phyloP scores from a whole-genome alignment of 2,329 filamentous ascomycete genomes.

The Aspergillus aculeatinus region DNA sequence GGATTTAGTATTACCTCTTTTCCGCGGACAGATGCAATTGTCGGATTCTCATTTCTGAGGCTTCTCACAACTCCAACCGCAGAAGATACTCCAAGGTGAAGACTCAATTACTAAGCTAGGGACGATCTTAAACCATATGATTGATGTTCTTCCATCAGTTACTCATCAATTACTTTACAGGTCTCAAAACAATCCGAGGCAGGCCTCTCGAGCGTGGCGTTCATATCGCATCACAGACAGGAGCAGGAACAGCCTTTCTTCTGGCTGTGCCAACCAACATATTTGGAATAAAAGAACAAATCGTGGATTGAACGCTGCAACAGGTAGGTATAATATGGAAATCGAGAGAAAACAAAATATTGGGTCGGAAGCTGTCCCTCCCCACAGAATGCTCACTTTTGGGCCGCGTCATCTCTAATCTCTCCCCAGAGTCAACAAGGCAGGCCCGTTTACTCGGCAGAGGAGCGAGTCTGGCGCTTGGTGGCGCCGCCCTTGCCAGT shows the following conservation, averaged over 20 bases:
- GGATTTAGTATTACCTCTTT: background rate
- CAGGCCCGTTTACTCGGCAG: slow-evolving; percentile 34
- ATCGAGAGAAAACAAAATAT: background rate
- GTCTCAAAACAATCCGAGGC: background rate
- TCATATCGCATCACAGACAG: background rate
- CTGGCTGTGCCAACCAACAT: background rate
- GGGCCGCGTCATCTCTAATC: background rate
- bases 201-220: background rate
- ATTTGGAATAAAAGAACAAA: background rate
- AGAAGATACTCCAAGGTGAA: background rate
- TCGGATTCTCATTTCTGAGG: background rate
- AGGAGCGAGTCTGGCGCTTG: slow-evolving; percentile 57
- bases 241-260: background rate
- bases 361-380: background rate
- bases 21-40: background rate
- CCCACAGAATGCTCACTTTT: background rate
- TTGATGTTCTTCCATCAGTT: background rate
- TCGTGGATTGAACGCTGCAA: slow-evolving; percentile 13
- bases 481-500: slow-evolving; percentile 72
- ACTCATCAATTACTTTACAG: slow-evolving; percentile 7
- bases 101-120: background rate
- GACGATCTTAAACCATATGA: background rate
- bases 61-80: background rate
- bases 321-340: slow-evolving; percentile 8
- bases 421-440: background rate